Evolutionary conservation across 257 asterid species (phyloP).

Genomic region (Nemophila menziesii): DNA sequence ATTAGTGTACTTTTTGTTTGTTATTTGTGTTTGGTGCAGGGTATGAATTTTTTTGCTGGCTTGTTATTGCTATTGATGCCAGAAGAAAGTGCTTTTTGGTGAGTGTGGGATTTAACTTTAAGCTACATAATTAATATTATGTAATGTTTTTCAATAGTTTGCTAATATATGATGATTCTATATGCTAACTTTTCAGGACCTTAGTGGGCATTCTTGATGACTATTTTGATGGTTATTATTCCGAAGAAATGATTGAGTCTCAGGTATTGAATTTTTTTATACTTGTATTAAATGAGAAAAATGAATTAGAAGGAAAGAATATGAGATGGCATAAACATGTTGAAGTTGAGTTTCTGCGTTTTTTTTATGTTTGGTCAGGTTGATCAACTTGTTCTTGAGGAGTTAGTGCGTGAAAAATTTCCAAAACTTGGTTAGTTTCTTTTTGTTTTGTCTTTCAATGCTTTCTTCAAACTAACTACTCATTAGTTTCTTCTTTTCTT

Average conservation of each 20-base stretch:
- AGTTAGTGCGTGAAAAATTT: conserved; percentile 71
- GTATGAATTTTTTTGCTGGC: conserved; percentile 98
- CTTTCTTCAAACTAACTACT: conserved; percentile 1
- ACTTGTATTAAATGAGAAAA: not conserved
- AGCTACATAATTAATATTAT: too few relatives aligned
- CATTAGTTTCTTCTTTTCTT: conserved; percentile 7
- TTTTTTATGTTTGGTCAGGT: conserved; percentile 40
- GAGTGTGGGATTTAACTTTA: too few relatives aligned
- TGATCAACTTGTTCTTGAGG: conserved; percentile 94
- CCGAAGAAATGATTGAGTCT: conserved; percentile 97
- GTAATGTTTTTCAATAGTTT: too few relatives aligned
- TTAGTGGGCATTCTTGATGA: conserved; percentile 85
- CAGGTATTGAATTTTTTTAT: conserved; percentile 42
- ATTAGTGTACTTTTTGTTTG: not conserved
- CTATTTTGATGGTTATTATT: conserved; percentile 88
- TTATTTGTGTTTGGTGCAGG: conserved; percentile 42
- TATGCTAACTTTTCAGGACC: conserved; percentile 46
- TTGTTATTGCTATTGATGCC: conserved; percentile 90
- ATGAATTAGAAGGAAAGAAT: not conserved
- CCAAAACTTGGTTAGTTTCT: conserved; percentile 65
- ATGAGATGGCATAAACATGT: conserved; percentile 14
- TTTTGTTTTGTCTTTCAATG: conserved; percentile 1
- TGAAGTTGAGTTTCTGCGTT: conserved; percentile 9
- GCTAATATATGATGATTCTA: conserved; percentile 15
- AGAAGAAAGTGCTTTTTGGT: conserved; percentile 99